Base-by-base conservation (phyloP, 352 stramenopile species). In the Pythium periplocum region DNA sequence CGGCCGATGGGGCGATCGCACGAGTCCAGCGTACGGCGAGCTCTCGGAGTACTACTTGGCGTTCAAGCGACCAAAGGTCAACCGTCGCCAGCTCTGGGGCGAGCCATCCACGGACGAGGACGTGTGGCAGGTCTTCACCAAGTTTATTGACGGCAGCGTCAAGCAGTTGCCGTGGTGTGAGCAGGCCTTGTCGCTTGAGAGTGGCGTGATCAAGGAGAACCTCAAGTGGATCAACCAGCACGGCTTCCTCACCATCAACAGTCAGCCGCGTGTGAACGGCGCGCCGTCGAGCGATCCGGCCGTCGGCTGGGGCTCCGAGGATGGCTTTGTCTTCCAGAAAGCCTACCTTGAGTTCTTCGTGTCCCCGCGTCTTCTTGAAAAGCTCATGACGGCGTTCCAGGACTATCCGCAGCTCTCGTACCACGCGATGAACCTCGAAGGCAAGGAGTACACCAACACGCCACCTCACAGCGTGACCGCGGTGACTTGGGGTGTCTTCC, bases 271-370 rank as follows among this genome's bases (percentile, higher is more conserved):
- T 8, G 83, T 95, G 43, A 98, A 99, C 78, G 96, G 88, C 30
- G 86, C 73, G 57, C 70, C 78, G 26, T 98, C 89, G 30, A 84
- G 75, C 30, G 83, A 99, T 38, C 69, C 78, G 41, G 75, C 71
- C 35, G 97, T 98, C 66, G 97, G 97, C 37, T 99, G 97, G 97
- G 96, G 96, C 58, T 92, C 94, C 11, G 72, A 86, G 46, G 84
- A 95, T 49, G 97, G 97, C 30, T 87, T 95, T 50, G 95, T 99
- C 33, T 99, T 98, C 77, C 97, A 99, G 78, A 99, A 99, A 79
- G 96, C 94, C 5, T 99, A 99, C 74, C 89, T 98, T 51, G 97
- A 99, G 75, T 99, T 97, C 70, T 99, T 99, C 68, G 84, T 90
- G 31, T 94, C 85, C 34, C 95, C 95, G 26, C 66, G 68, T 10